These are phyloP conservation scores for Lasiodiplodia hormozganensis DNA, from an alignment of 2,329 filamentous ascomycete species.

Conservation along the genomic window DNA sequence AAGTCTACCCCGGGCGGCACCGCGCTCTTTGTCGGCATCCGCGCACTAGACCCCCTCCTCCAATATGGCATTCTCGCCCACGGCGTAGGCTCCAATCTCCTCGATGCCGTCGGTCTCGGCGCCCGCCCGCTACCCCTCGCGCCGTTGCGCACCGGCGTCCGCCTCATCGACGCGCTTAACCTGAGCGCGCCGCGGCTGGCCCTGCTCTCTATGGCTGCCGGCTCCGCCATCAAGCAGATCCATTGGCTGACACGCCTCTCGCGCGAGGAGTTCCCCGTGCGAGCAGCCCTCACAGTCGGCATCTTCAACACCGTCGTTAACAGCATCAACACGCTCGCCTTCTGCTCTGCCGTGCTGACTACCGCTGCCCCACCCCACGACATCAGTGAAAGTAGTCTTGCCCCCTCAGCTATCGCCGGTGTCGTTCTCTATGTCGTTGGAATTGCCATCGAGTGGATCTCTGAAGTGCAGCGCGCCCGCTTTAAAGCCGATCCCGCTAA, in stretches of 20 bases:
- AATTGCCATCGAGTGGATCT: constrained; percentile 60
- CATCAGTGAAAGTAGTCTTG: constrained; percentile 39
- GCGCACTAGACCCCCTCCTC: constrained; percentile 55
- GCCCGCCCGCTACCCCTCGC: constrained; percentile 49
- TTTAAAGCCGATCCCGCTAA: constrained; percentile 61
- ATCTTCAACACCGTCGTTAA: constrained; percentile 64
- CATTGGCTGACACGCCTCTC: constrained; percentile 59
- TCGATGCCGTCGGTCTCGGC: constrained; percentile 55
- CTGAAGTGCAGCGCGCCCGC: constrained; percentile 63
- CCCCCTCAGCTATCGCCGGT: constrained; percentile 55
- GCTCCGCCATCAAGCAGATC: constrained; percentile 62
- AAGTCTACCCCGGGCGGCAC: constrained; percentile 48
- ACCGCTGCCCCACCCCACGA: constrained; percentile 47
- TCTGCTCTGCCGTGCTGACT: constrained; percentile 58
- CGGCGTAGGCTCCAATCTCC: constrained; percentile 49
- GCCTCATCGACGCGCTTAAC: constrained; percentile 51
- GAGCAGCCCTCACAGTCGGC: constrained; percentile 53
- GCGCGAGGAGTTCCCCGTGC: constrained; percentile 58
- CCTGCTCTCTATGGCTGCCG: constrained; percentile 61
- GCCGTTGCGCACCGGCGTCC: constrained; percentile 34
- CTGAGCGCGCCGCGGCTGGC: constrained; percentile 60
- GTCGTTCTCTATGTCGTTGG: constrained; percentile 58
- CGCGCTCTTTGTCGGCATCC: constrained; percentile 53
- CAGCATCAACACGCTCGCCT: constrained; percentile 62
- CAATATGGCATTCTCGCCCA: constrained; percentile 59